phyloP scores from a whole-genome alignment of 2,329 filamentous ascomycete genomes.

The Pseudopithomyces maydicus region DNA sequence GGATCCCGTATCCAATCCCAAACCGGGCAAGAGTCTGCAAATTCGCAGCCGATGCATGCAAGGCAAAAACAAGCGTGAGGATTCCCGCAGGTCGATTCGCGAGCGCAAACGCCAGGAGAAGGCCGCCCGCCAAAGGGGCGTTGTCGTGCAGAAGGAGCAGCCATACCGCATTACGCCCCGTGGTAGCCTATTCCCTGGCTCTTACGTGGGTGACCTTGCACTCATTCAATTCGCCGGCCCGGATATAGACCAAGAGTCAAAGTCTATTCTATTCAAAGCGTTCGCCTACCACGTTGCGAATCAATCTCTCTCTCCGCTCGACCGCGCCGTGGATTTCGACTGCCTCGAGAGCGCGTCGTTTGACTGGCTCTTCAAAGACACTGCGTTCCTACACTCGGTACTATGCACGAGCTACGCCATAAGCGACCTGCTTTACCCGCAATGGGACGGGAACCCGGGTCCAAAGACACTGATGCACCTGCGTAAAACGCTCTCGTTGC shows the following conservation, averaged over 20 bases:
- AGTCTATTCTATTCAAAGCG: neutral
- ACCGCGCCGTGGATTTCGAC: conserved; percentile 15
- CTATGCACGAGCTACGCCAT: conserved; percentile 14
- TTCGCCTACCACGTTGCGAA: conserved; percentile 12
- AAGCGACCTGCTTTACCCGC: conserved; percentile 11
- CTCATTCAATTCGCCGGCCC: conserved; percentile 10
- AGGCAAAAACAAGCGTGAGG: conserved; percentile 23
- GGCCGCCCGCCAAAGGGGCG: neutral
- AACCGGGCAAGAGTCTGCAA: conserved; percentile 12
- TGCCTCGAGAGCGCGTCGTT: conserved; percentile 10
- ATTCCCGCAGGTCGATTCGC: conserved; percentile 14
- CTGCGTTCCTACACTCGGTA: conserved; percentile 16
- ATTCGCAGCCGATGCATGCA: conserved; percentile 26
- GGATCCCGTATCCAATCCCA: conserved; percentile 10
- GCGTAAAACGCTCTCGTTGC: conserved; percentile 11
- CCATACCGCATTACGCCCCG: conserved; percentile 1
- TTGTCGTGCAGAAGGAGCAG: neutral
- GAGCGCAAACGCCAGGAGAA: conserved; percentile 7
- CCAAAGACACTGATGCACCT: conserved; percentile 14
- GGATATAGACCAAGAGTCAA: neutral
- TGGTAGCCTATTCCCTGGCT: neutral
- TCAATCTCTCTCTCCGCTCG: conserved; percentile 11
- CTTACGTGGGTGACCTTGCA: conserved; percentile 1
- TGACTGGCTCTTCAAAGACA: conserved; percentile 12
- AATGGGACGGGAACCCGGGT: conserved; percentile 9